These are phyloP conservation scores for Skeletonema marinoi DNA, from an alignment of 108 stramenopile genomes.

Conservation along the genomic window DNA sequence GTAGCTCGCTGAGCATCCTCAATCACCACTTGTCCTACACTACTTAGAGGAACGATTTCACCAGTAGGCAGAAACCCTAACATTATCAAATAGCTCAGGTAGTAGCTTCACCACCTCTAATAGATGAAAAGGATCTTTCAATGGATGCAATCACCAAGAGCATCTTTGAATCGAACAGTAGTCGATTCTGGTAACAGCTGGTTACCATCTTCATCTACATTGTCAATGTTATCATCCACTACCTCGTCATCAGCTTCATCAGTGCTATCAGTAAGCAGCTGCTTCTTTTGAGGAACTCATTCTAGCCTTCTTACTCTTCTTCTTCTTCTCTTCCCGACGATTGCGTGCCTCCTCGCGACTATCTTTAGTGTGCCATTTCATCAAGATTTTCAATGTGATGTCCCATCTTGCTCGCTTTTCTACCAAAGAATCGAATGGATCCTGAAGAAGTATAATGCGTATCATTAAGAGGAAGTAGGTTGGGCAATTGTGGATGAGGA, in stretches of 20 bases:
- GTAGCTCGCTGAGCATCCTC: conserved; percentile 73
- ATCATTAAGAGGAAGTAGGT: neutral
- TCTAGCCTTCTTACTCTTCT: conserved; percentile 52
- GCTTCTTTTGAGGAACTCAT: conserved; percentile 15
- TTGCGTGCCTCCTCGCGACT: conserved; percentile 69
- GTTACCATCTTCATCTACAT: conserved; percentile 42
- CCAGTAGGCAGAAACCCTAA: conserved; percentile 83
- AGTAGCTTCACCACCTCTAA: conserved; percentile 86
- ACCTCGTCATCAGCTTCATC: conserved; percentile 11
- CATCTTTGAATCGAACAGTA: conserved; percentile 59
- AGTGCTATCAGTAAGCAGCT: neutral
- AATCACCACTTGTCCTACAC: conserved; percentile 88
- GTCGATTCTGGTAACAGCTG: conserved; percentile 63
- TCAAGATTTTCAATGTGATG: conserved; percentile 67
- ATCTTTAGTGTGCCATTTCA: conserved; percentile 64
- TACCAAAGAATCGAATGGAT: conserved; percentile 28
- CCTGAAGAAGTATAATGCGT: neutral
- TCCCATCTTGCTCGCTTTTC: conserved; percentile 69
- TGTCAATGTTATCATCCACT: conserved; percentile 13
- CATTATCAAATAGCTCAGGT: conserved; percentile 81
- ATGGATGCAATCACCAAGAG: conserved; percentile 63
- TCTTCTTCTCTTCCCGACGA: conserved; percentile 77
- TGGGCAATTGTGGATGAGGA: neutral
- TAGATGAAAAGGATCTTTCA: conserved; percentile 65
- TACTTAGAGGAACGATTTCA: conserved; percentile 60